Conservation (phyloP, 2,329 filamentous ascomycete species). For the Cladosporium velox region DNA sequence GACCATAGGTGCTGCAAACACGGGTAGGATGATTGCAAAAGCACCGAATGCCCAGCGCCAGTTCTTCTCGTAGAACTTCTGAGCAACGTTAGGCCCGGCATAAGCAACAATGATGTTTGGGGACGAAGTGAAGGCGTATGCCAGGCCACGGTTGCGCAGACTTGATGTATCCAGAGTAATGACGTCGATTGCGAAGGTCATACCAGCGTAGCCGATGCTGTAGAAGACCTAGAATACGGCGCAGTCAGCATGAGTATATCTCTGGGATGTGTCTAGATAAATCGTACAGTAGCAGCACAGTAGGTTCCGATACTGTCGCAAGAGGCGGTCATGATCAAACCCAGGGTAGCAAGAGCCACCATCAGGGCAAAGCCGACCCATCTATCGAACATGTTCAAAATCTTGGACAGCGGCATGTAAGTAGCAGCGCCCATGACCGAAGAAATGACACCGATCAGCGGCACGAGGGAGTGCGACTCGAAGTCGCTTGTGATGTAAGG, state of each 20-base stretch:
- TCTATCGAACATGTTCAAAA: constrained; percentile 68
- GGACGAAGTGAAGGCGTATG: constrained; percentile 63
- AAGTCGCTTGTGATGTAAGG: constrained; percentile 54
- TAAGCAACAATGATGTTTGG: constrained; percentile 67
- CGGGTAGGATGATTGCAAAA: constrained; percentile 65
- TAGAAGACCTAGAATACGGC: constrained; percentile 60
- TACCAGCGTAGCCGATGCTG: constrained; percentile 53
- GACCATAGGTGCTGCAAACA: constrained; percentile 62
- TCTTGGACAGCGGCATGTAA: constrained; percentile 66
- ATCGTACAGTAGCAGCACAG: constrained; percentile 51
- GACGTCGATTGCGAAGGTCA: constrained; percentile 15
- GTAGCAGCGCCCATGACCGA: constrained; percentile 59
- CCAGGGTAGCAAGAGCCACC: constrained; percentile 53
- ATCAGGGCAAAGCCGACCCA: constrained; percentile 63
- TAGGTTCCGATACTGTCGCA: constrained; percentile 63
- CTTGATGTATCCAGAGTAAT: constrained; percentile 58
- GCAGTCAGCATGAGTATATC: not conserved
- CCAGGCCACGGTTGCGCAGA: constrained; percentile 65
- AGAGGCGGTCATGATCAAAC: constrained; percentile 66
- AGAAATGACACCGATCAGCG: constrained; percentile 57
- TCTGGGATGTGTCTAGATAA: not conserved
- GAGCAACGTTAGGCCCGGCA: constrained; percentile 49
- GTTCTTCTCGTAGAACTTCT: constrained; percentile 51
- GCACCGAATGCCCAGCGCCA: constrained; percentile 66
- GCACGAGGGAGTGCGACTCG: constrained; percentile 55